Evolutionary conservation across 169 alveolate genomes (phyloP).

Genomic region (Eimeria zaria): DNA sequence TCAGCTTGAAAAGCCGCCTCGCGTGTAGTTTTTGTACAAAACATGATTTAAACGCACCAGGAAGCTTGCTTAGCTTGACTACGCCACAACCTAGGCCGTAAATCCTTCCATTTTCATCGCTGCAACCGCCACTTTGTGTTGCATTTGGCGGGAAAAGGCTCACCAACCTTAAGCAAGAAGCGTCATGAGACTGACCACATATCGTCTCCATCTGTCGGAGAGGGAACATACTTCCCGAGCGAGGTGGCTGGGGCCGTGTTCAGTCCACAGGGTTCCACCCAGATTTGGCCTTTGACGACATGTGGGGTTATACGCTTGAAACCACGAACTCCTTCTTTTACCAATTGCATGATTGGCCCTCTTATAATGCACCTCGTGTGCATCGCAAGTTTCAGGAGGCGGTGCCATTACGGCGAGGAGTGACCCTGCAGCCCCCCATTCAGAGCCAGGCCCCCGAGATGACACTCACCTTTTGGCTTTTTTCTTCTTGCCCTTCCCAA

Average conservation of each 20-base stretch:
- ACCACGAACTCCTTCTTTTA: neutral
- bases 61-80: neutral
- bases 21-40: neutral
- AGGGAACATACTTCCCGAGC: neutral
- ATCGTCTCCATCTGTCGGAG: neutral
- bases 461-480: neutral
- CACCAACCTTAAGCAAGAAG: neutral
- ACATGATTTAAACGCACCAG: neutral
- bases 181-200: neutral
- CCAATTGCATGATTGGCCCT: neutral
- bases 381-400: neutral
- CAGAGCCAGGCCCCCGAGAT: neutral
- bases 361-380: neutral
- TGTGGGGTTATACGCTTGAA: neutral
- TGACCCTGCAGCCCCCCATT: constrained; percentile 48
- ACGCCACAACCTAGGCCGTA: neutral
- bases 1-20: neutral
- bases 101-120: neutral
- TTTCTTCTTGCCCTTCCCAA: neutral
- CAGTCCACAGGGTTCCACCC: neutral
- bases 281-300: neutral
- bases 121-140: neutral
- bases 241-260: neutral
- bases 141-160: neutral
- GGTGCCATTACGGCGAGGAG: neutral